Evolutionary conservation across 1,139 yeast species (phyloP).

Genomic region (Trichomonascaceae sp.): DNA sequence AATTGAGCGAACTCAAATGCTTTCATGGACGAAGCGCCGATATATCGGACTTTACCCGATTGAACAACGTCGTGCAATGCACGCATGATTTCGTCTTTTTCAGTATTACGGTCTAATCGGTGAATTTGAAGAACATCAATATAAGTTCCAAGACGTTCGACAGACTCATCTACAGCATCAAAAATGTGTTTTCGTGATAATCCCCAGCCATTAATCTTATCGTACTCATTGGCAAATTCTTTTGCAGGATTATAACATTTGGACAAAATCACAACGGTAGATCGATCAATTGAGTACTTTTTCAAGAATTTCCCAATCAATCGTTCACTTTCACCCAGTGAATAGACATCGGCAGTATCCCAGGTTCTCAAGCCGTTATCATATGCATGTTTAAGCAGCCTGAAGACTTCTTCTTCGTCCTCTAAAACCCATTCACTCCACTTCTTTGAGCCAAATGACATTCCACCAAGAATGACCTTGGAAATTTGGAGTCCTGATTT

Average conservation of each 20-base stretch:
- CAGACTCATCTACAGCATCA: conserved; percentile 45
- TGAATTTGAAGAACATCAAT: conserved; percentile 77
- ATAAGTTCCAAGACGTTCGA: conserved; percentile 60
- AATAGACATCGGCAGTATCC: conserved; percentile 48
- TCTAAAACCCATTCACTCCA: conserved; percentile 48
- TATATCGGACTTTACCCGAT: conserved; percentile 44
- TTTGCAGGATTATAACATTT: conserved; percentile 36
- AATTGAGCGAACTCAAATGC: conserved; percentile 40
- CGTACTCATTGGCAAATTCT: conserved; percentile 16
- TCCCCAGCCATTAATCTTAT: conserved; percentile 35
- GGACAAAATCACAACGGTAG: conserved; percentile 43
- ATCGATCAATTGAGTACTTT: conserved; percentile 40
- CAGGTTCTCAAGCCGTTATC: conserved; percentile 48
- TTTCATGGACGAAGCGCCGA: conserved; percentile 57
- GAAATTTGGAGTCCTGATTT: conserved; percentile 49
- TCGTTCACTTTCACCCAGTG: conserved; percentile 41
- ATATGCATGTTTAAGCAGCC: conserved; percentile 46
- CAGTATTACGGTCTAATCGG: conserved; percentile 41
- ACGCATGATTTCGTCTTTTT: conserved; percentile 48
- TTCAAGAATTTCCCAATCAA: conserved; percentile 41
- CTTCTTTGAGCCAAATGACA: conserved; percentile 46
- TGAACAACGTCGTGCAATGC: conserved; percentile 49
- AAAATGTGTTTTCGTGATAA: conserved; percentile 48
- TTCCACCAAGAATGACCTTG: conserved; percentile 50
- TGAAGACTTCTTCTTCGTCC: conserved; percentile 38